Conservation (phyloP, 257 asterid genomes). For the Cynanchum wilfordii region DNA sequence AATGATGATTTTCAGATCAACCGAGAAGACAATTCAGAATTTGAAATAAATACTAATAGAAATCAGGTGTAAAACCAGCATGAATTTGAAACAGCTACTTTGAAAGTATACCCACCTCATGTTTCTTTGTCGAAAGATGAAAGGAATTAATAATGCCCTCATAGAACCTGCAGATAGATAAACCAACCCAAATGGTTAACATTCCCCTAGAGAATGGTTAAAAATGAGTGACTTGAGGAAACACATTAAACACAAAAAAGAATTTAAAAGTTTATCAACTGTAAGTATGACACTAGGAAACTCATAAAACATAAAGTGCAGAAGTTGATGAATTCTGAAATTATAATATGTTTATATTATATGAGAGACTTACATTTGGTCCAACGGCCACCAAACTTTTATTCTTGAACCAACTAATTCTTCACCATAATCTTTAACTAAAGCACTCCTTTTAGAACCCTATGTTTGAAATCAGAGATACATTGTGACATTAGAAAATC, state of each 20-base stretch:
- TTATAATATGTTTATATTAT: not conserved
- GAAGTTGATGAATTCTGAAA: not conserved
- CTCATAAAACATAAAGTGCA: not conserved
- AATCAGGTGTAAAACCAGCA: slow-evolving; percentile 1
- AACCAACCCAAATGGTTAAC: not conserved
- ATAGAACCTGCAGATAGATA: slow-evolving; percentile 38
- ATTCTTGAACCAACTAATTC: slow-evolving; percentile 46
- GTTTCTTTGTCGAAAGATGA: slow-evolving; percentile 36
- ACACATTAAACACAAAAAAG: not conserved
- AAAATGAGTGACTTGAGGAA: not conserved
- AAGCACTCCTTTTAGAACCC: slow-evolving; percentile 23
- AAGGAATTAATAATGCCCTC: slow-evolving; percentile 42
- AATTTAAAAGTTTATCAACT: not conserved
- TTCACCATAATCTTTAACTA: slow-evolving; percentile 31
- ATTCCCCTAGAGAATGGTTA: not conserved
- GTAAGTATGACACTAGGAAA: not conserved
- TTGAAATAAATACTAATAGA: not conserved
- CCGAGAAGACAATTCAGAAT: not conserved
- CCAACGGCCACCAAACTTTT: slow-evolving; percentile 52
- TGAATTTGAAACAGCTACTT: slow-evolving; percentile 6
- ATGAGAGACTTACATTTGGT: slow-evolving; percentile 32
- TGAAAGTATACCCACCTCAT: slow-evolving; percentile 30
- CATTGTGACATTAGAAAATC: slow-evolving; percentile 1
- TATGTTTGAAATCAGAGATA: slow-evolving; percentile 17
- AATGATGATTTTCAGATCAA: not conserved